Percentiles rank a stretch among this genome's conserved stretches.
Evolutionary conservation across 345 rosid genomes (phyloP).

Genomic region (Gossypium bickii): DNA sequence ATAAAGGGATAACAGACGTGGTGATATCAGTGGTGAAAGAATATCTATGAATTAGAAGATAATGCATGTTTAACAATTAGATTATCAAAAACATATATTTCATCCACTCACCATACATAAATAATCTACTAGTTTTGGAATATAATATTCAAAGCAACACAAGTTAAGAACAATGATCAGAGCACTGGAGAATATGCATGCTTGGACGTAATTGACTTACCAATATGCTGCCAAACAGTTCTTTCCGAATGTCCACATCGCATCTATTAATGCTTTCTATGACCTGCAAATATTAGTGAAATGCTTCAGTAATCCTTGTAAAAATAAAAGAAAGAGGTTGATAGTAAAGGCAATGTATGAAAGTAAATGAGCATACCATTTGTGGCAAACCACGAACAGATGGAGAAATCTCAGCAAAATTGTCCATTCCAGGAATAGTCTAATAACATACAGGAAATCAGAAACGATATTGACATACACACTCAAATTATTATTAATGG

Average conservation of each 20-base stretch:
- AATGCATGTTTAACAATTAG: not conserved
- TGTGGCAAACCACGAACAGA: slow-evolving; percentile 84
- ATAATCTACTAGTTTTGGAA: not conserved
- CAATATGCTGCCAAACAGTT: slow-evolving; percentile 86
- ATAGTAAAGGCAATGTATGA: not conserved
- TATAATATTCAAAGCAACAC: not conserved
- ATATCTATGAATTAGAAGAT: not conserved
- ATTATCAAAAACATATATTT: not conserved
- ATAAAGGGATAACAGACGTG: not conserved
- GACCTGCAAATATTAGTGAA: slow-evolving; percentile 49
- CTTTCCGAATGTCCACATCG: slow-evolving; percentile 94
- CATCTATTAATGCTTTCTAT: slow-evolving; percentile 90
- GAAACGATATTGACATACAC: slow-evolving; percentile 1
- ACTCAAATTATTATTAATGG: not conserved
- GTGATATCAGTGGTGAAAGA: not conserved
- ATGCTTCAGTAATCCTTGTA: not conserved
- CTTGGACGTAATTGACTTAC: slow-evolving; percentile 32
- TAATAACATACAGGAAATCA: slow-evolving; percentile 25
- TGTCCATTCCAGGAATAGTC: slow-evolving; percentile 94
- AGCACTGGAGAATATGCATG: not conserved
- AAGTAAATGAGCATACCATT: slow-evolving; percentile 51
- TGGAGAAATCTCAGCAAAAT: slow-evolving; percentile 49
- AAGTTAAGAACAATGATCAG: not conserved
- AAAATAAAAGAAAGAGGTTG: not conserved
- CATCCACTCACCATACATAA: not conserved